These are phyloP conservation scores for Massarina eburnea DNA, from an alignment of 2,329 filamentous ascomycete species.

Conservation along the genomic window DNA sequence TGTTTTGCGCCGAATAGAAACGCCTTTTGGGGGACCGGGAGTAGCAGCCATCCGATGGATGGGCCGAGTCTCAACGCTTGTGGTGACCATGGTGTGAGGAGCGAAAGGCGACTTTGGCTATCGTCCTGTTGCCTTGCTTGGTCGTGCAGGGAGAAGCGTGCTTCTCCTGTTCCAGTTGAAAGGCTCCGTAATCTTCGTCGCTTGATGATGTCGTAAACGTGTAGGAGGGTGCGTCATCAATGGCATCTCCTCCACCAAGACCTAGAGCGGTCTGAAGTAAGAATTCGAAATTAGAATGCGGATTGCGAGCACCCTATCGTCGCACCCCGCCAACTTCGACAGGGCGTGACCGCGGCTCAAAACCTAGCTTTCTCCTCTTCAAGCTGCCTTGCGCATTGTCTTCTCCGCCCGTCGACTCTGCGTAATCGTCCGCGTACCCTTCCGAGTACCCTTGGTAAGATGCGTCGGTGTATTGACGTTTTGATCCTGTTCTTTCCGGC, in stretches of 20 bases:
- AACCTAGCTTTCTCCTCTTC: conserved; percentile 39
- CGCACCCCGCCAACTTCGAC: conserved; percentile 40
- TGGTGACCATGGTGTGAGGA: too few relatives aligned
- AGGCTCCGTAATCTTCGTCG: not conserved
- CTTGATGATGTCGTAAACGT: not conserved
- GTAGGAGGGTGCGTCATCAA: not conserved
- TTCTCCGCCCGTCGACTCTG: conserved; percentile 71
- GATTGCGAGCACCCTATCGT: conserved; percentile 22
- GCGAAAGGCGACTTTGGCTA: too few relatives aligned
- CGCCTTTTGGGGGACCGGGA: too few relatives aligned
- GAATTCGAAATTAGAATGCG: not conserved
- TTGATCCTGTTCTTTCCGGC: conserved; percentile 68
- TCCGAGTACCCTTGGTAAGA: conserved; percentile 76
- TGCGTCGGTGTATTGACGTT: conserved; percentile 73
- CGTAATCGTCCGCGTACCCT: conserved; percentile 70
- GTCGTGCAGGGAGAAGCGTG: too few relatives aligned
- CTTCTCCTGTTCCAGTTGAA: too few relatives aligned
- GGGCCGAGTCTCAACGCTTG: too few relatives aligned
- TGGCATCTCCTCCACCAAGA: not conserved
- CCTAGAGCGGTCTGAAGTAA: not conserved
- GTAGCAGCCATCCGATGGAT: too few relatives aligned
- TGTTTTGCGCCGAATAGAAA: too few relatives aligned
- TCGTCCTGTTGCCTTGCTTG: too few relatives aligned
- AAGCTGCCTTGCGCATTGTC: conserved; percentile 53
- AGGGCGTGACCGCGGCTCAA: conserved; percentile 37